Evolutionary conservation across 805 yeast genomes (phyloP), one percentile per base, ranked within the genome.

Genomic region (Candida ascalaphidarum): DNA sequence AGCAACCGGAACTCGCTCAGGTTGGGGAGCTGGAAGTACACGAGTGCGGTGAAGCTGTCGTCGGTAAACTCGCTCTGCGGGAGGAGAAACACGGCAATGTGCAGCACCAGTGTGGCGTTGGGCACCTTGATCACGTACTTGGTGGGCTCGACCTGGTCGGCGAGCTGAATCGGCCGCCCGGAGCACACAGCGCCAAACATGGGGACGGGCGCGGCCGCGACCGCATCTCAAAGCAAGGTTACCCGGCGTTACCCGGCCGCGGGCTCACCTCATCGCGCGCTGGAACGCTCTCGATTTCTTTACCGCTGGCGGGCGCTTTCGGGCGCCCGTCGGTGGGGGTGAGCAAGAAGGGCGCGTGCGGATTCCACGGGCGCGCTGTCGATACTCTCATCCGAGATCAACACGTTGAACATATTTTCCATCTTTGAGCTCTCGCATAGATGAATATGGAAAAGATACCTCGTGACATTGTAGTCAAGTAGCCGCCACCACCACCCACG

Each of bases 101-200:
- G 94, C 25, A 86, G 80, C 23, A 81, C 66, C 25, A 66, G 68
- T 6, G 79, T 60, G 1, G 85, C 82, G 40, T 76, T 73, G 29
- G 68, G 67, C 16, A 82, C 71, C 20, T 58, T 65, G 26, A 81
- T 65, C 3, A 80, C 78, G 45, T 73, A 83, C 42, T 82, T 81
- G 34, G 70, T 65, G 7, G 68, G 60, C 21, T 78, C 89, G 5
- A 85, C 74, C 41, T 81, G 94, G 31, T 66, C 64, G 0, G 82
- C 81, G 32, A 62, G 34, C 33, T 58, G 61, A 21, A 62, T 41
- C 22, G 82, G 81, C 36, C 85, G 62, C 17, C 88, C 86, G 4
- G 85, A 77, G 50, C 85, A 77, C 26, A 79, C 73, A 14, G 80
- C 77, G 11, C 85, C 89, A 55, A 80, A 80, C 85, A 80, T 78